Evolutionary conservation across 257 asterid species (phyloP), one percentile per base, ranked within the genome.

Genomic region (Jasminum sambac): DNA sequence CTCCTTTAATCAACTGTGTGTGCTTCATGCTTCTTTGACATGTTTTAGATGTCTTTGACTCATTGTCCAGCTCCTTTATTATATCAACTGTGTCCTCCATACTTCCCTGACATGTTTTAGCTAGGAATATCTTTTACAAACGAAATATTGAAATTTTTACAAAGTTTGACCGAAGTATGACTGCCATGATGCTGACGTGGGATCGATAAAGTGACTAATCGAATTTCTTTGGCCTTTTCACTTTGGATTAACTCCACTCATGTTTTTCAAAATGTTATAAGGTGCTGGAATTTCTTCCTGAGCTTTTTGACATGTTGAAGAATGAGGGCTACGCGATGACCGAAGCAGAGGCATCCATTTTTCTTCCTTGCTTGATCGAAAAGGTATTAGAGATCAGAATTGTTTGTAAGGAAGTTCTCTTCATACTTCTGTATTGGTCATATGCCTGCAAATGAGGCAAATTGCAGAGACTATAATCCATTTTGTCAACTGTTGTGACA

Each of bases 221-320:
- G 62, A 8, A 55, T 55, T 50, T 10, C 8, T 50, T 50, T 50
- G 2, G 4, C 12, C 10, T 4, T 19, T 50, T 50, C 59, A 46
- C 16, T 69, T 61, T 65, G n/a, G 43, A 72, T 78, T 46, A 70
- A 46, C 19, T 48, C 73, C 25, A 39, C 70, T 58, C 55, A 17
- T 41, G 69, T 55, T 72, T 61, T 21, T 73, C 59, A 36, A 13
- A 50, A 68, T 72, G 73, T 57, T 74, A 62, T 39, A 70, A 95
- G 99, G 99, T 95, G 73, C 94, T 95, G 86, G 99, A 95, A 77
- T 95, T 92, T 83, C 96, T 95, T 81, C 95, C 96, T 62, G 99
- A 95, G 74, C 97, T 95, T 79, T 77, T 95, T 41, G 95, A 90
- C 70, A 79, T 81, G 81, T 82, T 95, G 90, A 89, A 82, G 79